Conservation (phyloP, 345 rosid genomes). For the Aquilaria malaccensis region DNA sequence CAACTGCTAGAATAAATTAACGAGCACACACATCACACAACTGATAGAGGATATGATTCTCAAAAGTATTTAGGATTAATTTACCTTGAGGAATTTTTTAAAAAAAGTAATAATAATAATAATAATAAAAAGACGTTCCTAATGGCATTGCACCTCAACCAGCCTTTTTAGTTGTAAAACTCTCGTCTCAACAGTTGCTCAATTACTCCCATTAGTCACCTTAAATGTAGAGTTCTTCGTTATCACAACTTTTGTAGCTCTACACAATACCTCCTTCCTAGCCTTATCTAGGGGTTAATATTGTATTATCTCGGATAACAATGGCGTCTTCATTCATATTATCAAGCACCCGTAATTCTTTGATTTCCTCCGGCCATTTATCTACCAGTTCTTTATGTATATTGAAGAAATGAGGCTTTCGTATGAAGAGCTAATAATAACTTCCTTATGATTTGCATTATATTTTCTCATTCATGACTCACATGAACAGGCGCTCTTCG, state of each 20-base stretch:
- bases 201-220: constrained; percentile 65
- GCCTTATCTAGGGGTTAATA: constrained; percentile 59
- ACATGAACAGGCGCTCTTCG: constrained; percentile 68
- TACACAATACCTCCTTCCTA: constrained; percentile 71
- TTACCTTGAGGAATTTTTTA: no score
- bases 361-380: constrained; percentile 86
- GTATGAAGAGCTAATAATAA: not conserved
- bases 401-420: constrained; percentile 23
- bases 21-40: no score
- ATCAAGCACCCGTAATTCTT: constrained; percentile 65
- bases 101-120: no score
- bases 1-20: no score
- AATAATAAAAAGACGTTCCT: no score
- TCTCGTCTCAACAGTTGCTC: constrained; percentile 59
- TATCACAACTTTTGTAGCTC: constrained; percentile 58
- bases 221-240: constrained; percentile 78
- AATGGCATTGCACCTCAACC: constrained; percentile 40
- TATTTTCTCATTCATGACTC: constrained; percentile 16
- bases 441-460: not conserved
- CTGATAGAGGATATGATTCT: no score
- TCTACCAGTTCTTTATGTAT: constrained; percentile 72
- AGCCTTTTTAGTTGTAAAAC: constrained; percentile 65
- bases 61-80: no score
- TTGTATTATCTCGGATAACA: constrained; percentile 78
- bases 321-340: constrained; percentile 65